Evolutionary conservation across 768 basidiomycete species (phyloP).

Genomic region (Suillus fuscotomentosus): DNA sequence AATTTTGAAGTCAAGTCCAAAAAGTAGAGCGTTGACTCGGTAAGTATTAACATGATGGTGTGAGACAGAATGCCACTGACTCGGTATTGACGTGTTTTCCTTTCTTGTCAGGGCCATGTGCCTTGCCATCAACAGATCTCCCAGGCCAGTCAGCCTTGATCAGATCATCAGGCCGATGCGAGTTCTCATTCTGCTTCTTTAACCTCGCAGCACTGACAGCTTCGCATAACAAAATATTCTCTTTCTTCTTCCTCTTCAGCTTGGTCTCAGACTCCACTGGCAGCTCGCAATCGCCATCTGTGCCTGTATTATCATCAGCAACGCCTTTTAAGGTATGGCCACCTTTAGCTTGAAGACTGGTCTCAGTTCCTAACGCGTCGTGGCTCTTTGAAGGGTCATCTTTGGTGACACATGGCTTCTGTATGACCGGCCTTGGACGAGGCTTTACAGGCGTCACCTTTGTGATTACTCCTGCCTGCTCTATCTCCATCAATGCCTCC

Average conservation of each 20-base stretch:
- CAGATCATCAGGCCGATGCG: neutral
- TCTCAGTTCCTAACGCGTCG: neutral
- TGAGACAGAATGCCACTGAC: neutral
- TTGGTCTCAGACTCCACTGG: neutral
- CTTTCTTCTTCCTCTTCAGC: neutral
- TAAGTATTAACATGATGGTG: conserved; percentile 4
- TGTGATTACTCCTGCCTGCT: neutral
- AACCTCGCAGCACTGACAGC: neutral
- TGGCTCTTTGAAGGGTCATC: neutral
- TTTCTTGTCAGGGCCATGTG: neutral
- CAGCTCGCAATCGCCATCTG: neutral
- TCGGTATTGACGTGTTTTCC: neutral
- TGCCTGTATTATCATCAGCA: neutral
- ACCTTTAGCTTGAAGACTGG: neutral
- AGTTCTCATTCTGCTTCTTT: neutral
- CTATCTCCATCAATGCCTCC: conserved; percentile 4
- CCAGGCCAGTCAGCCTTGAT: neutral
- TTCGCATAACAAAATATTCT: neutral
- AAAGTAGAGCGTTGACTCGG: conserved; percentile 5
- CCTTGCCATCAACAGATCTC: neutral
- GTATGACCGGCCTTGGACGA: neutral
- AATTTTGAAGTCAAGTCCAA: neutral
- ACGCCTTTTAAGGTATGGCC: neutral
- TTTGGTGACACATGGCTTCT: neutral
- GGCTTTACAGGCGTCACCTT: neutral